Evolutionary conservation across 192 early-diverging fungal genomes (phyloP).

Genomic region (Coemansia sp.): DNA sequence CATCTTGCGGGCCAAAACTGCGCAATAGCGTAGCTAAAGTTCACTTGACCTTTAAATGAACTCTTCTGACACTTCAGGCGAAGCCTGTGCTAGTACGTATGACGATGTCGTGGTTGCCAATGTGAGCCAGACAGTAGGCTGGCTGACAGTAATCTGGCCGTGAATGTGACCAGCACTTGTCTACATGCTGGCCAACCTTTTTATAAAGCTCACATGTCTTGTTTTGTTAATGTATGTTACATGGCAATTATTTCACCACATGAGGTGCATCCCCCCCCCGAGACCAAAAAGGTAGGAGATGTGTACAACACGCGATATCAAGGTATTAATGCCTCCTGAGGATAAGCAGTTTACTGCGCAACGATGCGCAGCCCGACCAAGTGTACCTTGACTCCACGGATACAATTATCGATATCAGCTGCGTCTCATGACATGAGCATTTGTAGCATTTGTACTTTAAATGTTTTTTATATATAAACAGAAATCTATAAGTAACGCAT

Average conservation of each 20-base stretch:
- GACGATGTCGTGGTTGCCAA: background rate
- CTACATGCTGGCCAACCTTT: background rate
- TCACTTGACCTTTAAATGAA: background rate
- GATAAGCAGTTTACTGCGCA: background rate
- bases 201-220: background rate
- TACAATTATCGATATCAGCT: background rate
- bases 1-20: background rate
- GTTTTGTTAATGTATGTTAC: background rate
- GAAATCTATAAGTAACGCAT: background rate
- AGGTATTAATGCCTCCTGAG: background rate
- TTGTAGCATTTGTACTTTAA: background rate
- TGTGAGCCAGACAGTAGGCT: background rate
- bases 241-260: constrained; percentile 1
- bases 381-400: background rate
- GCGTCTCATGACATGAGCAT: background rate
- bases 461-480: background rate
- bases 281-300: background rate
- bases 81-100: background rate
- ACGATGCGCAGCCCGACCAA: background rate
- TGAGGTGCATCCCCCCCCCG: background rate
- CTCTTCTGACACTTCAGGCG: background rate
- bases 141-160: background rate
- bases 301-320: background rate
- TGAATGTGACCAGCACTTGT: constrained; percentile 4
- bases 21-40: background rate